A percentile compares a stretch with the other conserved stretches of the same genome.
These are phyloP conservation scores for Brassica juncea DNA, from an alignment of 345 rosid species.

Conservation along the genomic window DNA sequence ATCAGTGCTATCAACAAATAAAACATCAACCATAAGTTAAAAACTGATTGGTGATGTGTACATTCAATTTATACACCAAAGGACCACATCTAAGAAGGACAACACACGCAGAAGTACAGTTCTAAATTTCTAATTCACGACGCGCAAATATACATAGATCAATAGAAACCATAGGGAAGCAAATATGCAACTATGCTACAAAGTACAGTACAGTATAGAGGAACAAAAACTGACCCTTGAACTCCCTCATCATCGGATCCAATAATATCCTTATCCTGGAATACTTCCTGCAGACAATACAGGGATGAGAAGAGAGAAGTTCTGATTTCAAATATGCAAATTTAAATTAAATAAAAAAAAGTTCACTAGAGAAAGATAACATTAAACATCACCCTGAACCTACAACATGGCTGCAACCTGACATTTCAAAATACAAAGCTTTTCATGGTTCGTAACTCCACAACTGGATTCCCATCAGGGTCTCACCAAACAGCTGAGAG, in stretches of 20 bases:
- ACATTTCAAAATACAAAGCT: conserved; percentile 2
- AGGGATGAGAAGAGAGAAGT: conserved; percentile 23
- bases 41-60: background rate
- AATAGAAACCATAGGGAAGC: background rate
- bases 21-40: conserved; percentile 22
- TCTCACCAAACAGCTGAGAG: conserved; percentile 14
- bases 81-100: conserved; percentile 6
- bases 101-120: background rate
- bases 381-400: background rate
- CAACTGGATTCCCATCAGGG: conserved; percentile 22
- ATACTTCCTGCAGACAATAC: conserved; percentile 60
- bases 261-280: conserved; percentile 57
- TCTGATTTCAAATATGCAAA: background rate
- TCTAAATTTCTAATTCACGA: conserved; percentile 5
- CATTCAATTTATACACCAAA: conserved; percentile 14
- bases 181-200: background rate
- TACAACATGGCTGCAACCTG: conserved; percentile 21
- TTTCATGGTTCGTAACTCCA: conserved; percentile 14
- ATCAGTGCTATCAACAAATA: conserved; percentile 55
- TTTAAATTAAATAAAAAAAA: too few relatives aligned
- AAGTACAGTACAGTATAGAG: background rate
- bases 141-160: background rate
- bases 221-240: conserved; percentile 48
- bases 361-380: conserved; percentile 2
- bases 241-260: conserved; percentile 46